Evolutionary conservation across 2,329 filamentous ascomycete genomes (phyloP), one percentile per base, ranked within the genome.

Genomic region (Pseudogymnoascus sp.): DNA sequence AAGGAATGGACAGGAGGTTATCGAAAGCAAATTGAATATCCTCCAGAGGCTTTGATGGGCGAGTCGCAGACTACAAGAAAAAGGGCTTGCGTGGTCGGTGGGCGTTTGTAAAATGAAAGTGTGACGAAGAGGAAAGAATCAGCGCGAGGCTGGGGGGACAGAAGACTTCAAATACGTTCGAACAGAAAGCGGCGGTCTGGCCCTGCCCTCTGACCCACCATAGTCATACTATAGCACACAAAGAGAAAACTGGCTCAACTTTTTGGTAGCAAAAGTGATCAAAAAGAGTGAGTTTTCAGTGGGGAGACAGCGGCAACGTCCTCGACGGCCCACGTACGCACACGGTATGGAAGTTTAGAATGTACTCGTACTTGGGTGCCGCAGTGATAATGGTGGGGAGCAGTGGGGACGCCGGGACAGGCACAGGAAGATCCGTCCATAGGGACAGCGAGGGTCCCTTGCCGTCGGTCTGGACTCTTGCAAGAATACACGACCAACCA

Each of bases 21-120:
- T 56, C 46, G 46, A 56, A 25, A 50, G 12, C 25, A n/a, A 56
- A 56, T 18, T 56, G 50, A 56, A 56, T 56, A 56, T 56, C 50
- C 50, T 56, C 50, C 50, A 56, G 50, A 56, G 50, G 50, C 25
- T 56, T 56, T 56, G 28, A 56, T 56, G 50, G 50, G 2, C 28
- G 50, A 56, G 50, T 56, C 50, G 50, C 50, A 56, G 50, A 56
- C 50, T 56, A 56, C 50, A 56, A 56, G 50, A 56, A 56, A 53
- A 56, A 56, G 50, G 50, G 50, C 28, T 56, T 56, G 50, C 50
- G 50, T 56, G 50, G 46, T 56, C 46, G 46, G 46, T 56, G 50
- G 50, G 50, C 46, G 40, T 31, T 56, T 53, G 28, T 16, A 56
- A 56, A 56, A 56, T 56, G 50, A 56, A 56, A 56, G 50, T 56